These are phyloP conservation scores for Suhomyces wounanorum DNA, from an alignment of 1,139 yeast species.

Conservation along the genomic window DNA sequence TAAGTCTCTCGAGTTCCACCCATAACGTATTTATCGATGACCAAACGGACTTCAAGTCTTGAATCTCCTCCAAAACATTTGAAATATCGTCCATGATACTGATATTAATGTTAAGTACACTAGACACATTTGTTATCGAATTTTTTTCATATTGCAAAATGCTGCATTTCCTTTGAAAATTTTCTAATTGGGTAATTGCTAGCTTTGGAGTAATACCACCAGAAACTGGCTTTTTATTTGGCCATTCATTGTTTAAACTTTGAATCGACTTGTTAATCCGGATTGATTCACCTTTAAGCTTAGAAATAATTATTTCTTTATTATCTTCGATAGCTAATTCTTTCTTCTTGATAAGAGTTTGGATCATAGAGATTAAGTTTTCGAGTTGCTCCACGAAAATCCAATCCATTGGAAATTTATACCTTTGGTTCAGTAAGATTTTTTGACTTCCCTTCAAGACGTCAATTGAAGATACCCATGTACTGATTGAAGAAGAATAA, in stretches of 20 bases:
- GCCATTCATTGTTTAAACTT: constrained; percentile 46
- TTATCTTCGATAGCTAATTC: constrained; percentile 44
- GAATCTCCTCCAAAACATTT: constrained; percentile 50
- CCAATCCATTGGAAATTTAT: constrained; percentile 58
- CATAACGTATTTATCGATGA: constrained; percentile 57
- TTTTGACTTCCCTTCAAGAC: constrained; percentile 45
- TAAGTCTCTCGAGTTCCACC: constrained; percentile 50
- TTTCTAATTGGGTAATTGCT: constrained; percentile 51
- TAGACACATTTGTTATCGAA: constrained; percentile 44
- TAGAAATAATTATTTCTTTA: constrained; percentile 41
- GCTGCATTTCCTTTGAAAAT: constrained; percentile 40
- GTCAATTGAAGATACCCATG: constrained; percentile 31
- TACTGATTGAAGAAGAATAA: constrained; percentile 18
- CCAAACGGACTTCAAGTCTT: constrained; percentile 69
- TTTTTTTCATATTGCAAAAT: constrained; percentile 20
- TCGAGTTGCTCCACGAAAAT: constrained; percentile 65
- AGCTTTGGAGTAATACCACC: constrained; percentile 45
- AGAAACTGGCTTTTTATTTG: constrained; percentile 49
- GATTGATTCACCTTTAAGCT: constrained; percentile 42
- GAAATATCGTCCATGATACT: constrained; percentile 26
- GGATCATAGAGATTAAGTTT: constrained; percentile 47
- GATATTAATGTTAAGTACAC: constrained; percentile 42
- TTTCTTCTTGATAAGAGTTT: constrained; percentile 44
- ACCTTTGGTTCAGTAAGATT: constrained; percentile 46
- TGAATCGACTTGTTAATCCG: constrained; percentile 38